These are phyloP conservation scores for Pyracantha coccinea DNA, from an alignment of 331 rosid species.

Conservation along the genomic window DNA sequence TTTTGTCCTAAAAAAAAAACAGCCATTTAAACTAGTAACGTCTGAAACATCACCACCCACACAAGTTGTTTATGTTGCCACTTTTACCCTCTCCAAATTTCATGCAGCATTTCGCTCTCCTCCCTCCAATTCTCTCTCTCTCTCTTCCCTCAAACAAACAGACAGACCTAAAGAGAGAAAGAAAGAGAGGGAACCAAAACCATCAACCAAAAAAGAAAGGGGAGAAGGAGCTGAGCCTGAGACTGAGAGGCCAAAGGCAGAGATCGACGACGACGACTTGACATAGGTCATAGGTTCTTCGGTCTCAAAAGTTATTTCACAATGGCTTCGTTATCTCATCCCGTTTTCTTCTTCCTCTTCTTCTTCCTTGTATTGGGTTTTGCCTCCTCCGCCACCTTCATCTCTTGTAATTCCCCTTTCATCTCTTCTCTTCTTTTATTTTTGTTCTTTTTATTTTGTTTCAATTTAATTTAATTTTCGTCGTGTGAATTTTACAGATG, in stretches of 20 bases:
- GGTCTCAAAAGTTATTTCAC: not conserved
- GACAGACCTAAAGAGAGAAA: not conserved
- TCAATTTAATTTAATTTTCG: not conserved
- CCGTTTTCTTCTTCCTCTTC: slow-evolving; percentile 24
- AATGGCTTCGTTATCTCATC: slow-evolving; percentile 14
- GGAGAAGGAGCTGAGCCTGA: not conserved
- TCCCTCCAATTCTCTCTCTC: not conserved
- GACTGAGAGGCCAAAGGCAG: slow-evolving; percentile 19
- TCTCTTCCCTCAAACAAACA: not conserved
- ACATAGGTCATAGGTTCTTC: not conserved
- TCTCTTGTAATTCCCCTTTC: slow-evolving; percentile 38
- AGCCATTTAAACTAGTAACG: too few relatives aligned
- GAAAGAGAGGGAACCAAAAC: not conserved
- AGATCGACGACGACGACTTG: slow-evolving; percentile 13
- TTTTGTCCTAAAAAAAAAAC: too few relatives aligned
- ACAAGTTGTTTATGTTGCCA: not conserved
- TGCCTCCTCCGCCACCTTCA: slow-evolving; percentile 35
- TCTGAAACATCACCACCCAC: too few relatives aligned
- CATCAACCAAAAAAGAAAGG: not conserved
- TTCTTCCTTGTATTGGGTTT: slow-evolving; percentile 29
- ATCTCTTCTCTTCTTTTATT: not conserved
- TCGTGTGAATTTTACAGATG: slow-evolving; percentile 27
- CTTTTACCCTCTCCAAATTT: slow-evolving; percentile 4
- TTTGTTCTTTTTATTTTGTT: not conserved
- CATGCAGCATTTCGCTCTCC: slow-evolving; percentile 4